Evolutionary conservation across 768 basidiomycete species (phyloP).

Genomic region (Scleroderma bovista): DNA sequence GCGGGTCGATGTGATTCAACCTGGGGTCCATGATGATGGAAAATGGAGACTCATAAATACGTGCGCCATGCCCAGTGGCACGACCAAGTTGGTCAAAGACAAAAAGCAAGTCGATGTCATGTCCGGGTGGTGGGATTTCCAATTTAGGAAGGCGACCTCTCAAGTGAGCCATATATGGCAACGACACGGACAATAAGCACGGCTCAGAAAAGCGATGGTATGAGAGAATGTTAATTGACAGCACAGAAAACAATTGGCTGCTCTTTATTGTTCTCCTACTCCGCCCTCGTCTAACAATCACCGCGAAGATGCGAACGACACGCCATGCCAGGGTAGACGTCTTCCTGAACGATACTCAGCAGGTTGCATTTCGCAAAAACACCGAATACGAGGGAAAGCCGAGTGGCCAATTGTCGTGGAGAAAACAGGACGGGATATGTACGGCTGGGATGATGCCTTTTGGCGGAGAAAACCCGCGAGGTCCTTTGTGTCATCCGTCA

Average conservation of each 20-base stretch:
- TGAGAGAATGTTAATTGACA: slow-evolving; percentile 11
- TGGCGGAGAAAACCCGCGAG: too few relatives aligned
- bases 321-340: too few relatives aligned
- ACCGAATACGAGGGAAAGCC: too few relatives aligned
- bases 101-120: slow-evolving; percentile 15
- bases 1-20: slow-evolving; percentile 11
- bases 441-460: too few relatives aligned
- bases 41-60: slow-evolving; percentile 19
- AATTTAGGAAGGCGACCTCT: background rate
- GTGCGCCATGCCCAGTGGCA: slow-evolving; percentile 1
- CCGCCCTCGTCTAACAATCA: too few relatives aligned
- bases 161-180: background rate
- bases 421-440: too few relatives aligned
- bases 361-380: too few relatives aligned
- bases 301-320: too few relatives aligned
- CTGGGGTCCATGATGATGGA: background rate
- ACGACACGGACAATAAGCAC: slow-evolving; percentile 21
- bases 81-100: slow-evolving; percentile 23
- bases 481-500: too few relatives aligned
- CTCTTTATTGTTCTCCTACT: slow-evolving; percentile 16
- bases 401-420: too few relatives aligned
- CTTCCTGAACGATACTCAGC: too few relatives aligned
- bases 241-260: background rate
- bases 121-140: background rate
- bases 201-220: slow-evolving; percentile 10